Base-by-base conservation (phyloP, 371 early-diverging fungal genomes). In the Rhizopus stolonifer region DNA sequence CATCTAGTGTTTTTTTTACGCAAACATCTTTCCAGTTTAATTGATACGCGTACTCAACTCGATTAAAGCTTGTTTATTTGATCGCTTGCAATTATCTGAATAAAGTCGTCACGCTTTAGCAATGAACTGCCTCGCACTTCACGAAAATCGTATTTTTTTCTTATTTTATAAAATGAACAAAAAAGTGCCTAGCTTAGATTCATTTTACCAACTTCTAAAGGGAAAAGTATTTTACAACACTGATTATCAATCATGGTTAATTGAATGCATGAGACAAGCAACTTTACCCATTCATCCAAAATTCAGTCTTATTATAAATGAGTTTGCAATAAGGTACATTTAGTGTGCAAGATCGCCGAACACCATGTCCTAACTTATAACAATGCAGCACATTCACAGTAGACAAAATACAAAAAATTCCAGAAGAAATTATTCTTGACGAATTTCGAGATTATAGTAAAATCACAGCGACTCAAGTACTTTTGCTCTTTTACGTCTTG, bases 401-500 rank as follows among this genome's bases (percentile, higher is more conserved):
- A 34, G 58, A 54, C 17, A 58, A 62, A 25, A 58, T 70, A 6
- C 50, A 62, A 18, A 63, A 49, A 14, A 66, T 74, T 31, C 62
- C 73, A 13, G 69, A 74, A 25, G 58, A 67, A 6, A 33, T 46
- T 1, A 56, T 74, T 11, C 18, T 24, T 3, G 50, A 67, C 13
- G 67, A 61, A 22, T 67, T 72, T 34, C 31, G 62, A 22, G 53
- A 65, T 22, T 39, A 52, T 10, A 52, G 50, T 1, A 51, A 40
- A 1, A 59, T 69, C 24, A 60, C 73, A 3, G 67, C 77, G 7
- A 51, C 61, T 9, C 74, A 80, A 46, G 57, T 73, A 7, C 45
- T 80, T 8, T 49, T 80, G 40, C 25, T 65, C 5, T 43, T 77
- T 7, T 80, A 80, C 46, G 58, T 77, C 9, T 51, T 80, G 38